Conservation (phyloP, 805 yeast species). For the Candida corydali region DNA sequence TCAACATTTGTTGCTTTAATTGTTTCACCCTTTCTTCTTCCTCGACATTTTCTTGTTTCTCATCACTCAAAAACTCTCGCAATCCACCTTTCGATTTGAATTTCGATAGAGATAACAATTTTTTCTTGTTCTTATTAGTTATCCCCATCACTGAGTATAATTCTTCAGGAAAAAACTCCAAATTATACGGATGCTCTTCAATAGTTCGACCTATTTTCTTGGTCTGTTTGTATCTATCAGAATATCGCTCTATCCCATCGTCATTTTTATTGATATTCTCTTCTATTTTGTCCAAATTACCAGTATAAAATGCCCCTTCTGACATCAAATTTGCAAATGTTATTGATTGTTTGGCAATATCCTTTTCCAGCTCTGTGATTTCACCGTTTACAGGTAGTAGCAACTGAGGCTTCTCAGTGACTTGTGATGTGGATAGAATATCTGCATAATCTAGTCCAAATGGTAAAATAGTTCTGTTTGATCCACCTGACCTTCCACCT, state of each 20-base stretch:
- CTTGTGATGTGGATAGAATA: slow-evolving; percentile 34
- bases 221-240: slow-evolving; percentile 73
- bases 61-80: slow-evolving; percentile 25
- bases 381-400: slow-evolving; percentile 65
- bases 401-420: slow-evolving; percentile 39
- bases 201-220: slow-evolving; percentile 67
- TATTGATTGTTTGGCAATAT: slow-evolving; percentile 52
- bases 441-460: slow-evolving; percentile 71
- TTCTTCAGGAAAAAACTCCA: slow-evolving; percentile 74
- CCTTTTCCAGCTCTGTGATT: slow-evolving; percentile 46
- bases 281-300: slow-evolving; percentile 32
- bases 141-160: slow-evolving; percentile 68
- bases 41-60: slow-evolving; percentile 22
- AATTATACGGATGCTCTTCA: slow-evolving; percentile 72
- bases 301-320: slow-evolving; percentile 68
- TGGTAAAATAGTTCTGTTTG: slow-evolving; percentile 52
- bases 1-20: slow-evolving; percentile 39
- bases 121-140: slow-evolving; percentile 48
- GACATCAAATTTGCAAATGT: slow-evolving; percentile 49
- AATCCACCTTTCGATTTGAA: slow-evolving; percentile 38
- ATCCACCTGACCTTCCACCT: slow-evolving; percentile 41
- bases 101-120: slow-evolving; percentile 39
- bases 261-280: slow-evolving; percentile 11
- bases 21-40: slow-evolving; percentile 27
- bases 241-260: slow-evolving; percentile 77